Conservation (phyloP, 352 stramenopile genomes). For the Albugo laibachii region DNA sequence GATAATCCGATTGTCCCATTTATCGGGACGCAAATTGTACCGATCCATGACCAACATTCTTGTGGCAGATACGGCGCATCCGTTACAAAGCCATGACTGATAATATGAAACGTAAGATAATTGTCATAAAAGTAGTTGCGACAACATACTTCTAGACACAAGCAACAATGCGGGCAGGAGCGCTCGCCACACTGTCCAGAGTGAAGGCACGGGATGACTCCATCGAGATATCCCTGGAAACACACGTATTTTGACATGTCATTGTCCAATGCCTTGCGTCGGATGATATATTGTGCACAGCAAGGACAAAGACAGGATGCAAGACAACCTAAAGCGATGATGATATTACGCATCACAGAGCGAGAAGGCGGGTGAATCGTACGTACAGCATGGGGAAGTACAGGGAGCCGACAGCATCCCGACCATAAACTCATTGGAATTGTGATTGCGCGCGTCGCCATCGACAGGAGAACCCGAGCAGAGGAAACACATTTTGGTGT, state of each 20-base stretch:
- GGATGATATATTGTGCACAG: constrained; percentile 81
- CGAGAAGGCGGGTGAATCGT: not conserved
- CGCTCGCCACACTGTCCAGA: constrained; percentile 73
- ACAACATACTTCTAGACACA: constrained; percentile 68
- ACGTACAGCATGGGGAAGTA: constrained; percentile 53
- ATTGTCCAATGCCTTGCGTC: constrained; percentile 78
- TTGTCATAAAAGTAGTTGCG: not conserved
- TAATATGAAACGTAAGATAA: not conserved
- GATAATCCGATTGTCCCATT: constrained; percentile 89
- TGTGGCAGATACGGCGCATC: constrained; percentile 78
- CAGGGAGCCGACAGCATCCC: constrained; percentile 73
- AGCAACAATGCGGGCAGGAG: constrained; percentile 72
- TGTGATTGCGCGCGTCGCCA: constrained; percentile 39
- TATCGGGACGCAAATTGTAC: constrained; percentile 77
- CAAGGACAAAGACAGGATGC: constrained; percentile 65
- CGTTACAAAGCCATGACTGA: constrained; percentile 68
- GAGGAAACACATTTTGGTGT: constrained; percentile 28
- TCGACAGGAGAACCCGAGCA: constrained; percentile 51
- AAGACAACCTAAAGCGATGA: constrained; percentile 22
- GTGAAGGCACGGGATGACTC: constrained; percentile 69
- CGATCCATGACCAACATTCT: constrained; percentile 82
- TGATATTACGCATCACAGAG: not conserved
- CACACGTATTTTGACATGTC: constrained; percentile 87
- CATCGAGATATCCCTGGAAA: constrained; percentile 86
- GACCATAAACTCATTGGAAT: constrained; percentile 63